phyloP scores from a whole-genome alignment of 805 yeast genomes.

The Yarrowia hollandica region DNA sequence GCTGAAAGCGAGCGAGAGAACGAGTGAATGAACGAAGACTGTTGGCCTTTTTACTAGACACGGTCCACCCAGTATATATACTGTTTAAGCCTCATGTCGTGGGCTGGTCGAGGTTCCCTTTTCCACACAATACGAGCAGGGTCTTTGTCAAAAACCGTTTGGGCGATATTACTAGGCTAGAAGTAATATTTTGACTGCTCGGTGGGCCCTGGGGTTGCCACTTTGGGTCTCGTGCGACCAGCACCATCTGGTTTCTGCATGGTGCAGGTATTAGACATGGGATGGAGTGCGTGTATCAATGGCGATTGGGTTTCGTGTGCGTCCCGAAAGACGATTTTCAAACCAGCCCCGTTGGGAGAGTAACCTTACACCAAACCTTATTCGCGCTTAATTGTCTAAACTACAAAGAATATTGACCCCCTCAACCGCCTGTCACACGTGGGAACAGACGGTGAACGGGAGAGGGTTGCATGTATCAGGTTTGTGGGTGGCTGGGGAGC shows the following conservation, averaged over 20 bases:
- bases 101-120: not conserved
- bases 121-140: slow-evolving; percentile 12
- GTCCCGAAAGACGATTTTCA: not conserved
- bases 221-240: not conserved
- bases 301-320: not conserved
- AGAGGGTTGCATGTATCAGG: not conserved
- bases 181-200: not conserved
- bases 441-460: no score
- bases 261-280: slow-evolving; percentile 15
- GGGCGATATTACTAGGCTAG: slow-evolving; percentile 13
- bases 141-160: not conserved
- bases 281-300: not conserved
- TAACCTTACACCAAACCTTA: not conserved
- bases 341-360: slow-evolving; percentile 17
- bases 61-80: not conserved
- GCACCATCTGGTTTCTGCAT: not conserved
- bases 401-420: no score
- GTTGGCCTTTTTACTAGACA: not conserved
- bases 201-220: not conserved
- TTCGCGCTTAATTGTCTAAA: no score
- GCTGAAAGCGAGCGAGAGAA: not conserved
- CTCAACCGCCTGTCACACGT: no score
- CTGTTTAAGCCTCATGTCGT: not conserved
- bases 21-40: not conserved
- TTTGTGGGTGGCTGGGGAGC: not conserved